A percentile compares a stretch with the other conserved stretches of the same genome.
phyloP scores from a whole-genome alignment of 139 green algal genomes.

The Chloropicon primus region DNA sequence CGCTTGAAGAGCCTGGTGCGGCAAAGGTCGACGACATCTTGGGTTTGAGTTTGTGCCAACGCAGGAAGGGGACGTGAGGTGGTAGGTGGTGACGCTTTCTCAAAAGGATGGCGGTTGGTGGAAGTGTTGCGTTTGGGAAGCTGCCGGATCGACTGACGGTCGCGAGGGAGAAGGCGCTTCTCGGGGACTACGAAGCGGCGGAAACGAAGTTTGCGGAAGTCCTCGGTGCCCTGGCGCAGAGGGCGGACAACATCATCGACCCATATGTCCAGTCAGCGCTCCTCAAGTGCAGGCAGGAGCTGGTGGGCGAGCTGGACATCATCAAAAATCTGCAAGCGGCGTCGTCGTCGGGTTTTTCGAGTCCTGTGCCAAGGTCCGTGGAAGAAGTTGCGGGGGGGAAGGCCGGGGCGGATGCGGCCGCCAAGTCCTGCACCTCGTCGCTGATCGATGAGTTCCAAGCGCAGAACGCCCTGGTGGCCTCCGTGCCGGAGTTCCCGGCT shows the following conservation, averaged over 20 bases:
- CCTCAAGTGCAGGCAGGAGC: conserved; percentile 26
- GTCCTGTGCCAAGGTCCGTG: background rate
- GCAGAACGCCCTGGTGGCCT: background rate
- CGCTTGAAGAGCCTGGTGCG: too few species aligned
- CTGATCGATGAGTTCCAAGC: background rate
- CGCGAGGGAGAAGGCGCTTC: conserved; percentile 38
- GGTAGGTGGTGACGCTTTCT: too few species aligned
- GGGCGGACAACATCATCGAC: conserved; percentile 15
- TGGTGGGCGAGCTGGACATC: conserved; percentile 34
- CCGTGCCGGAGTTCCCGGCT: background rate
- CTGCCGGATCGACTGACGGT: conserved; percentile 32
- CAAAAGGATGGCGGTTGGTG: too few species aligned
- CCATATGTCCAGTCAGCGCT: conserved; percentile 22
- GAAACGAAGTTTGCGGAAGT: conserved; percentile 30
- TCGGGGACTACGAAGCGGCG: conserved; percentile 40
- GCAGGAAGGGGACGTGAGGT: too few species aligned
- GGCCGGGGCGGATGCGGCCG: too few species aligned
- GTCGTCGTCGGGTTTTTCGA: background rate
- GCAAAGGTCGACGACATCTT: too few species aligned
- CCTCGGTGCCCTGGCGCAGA: conserved; percentile 34
- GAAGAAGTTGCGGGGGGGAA: too few species aligned
- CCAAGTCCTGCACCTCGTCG: background rate
- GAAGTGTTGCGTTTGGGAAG: background rate
- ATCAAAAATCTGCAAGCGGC: conserved; percentile 5
- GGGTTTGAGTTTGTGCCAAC: too few species aligned